Evolutionary conservation across 2,329 filamentous ascomycete genomes (phyloP), one percentile per base, ranked within the genome.

Genomic region (Gaeumannomyces sp.): DNA sequence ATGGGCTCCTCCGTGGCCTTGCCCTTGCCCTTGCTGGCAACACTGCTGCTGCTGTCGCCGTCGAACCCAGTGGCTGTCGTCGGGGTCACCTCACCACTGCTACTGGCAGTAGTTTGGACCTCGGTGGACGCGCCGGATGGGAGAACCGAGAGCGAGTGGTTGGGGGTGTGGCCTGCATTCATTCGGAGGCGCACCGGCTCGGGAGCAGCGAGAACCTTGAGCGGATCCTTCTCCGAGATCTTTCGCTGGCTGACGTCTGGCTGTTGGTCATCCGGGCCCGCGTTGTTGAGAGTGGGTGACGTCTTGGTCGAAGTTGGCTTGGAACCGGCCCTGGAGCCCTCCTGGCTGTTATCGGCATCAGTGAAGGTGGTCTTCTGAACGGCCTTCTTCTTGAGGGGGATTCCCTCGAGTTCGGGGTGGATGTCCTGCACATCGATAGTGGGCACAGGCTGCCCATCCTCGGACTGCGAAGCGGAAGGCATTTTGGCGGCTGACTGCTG

Each of bases 121-220:
- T 74, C 76, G 2, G 80, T 80, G 16, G 78, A 77, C 11, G 76
- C 74, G 60, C 78, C 74, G 13, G 80, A 81, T 7, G 78, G 77
- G 22, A 85, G 73, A 2, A 81, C 73, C 5, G 85, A 85, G 14
- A 86, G 75, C 1, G 84, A 85, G 71, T 87, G 85, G 62, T 80
- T 87, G 8, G 85, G 85, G 1, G 85, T 88, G 72, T 88, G 85
- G 1, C 85, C 85, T 27, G 85, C 85, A 72, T 88, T 82, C 80
- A 88, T 84, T 0, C 80, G 86, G 57, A 87, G 79, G 59, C 85
- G 79, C 61, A 76, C 77, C 59, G 78, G 76, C 69, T 82, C 84
- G 7, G 80, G 76, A 10, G 80, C 81, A 29, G 76, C 77, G 50
- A 85, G 74, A 11, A 77, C 77, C 67, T 81, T 75, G 63, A 81